A percentile compares a stretch with the other conserved stretches of the same genome.
Evolutionary conservation across 2,329 filamentous ascomycete genomes (phyloP).

Genomic region (Neofusicoccum sp.): DNA sequence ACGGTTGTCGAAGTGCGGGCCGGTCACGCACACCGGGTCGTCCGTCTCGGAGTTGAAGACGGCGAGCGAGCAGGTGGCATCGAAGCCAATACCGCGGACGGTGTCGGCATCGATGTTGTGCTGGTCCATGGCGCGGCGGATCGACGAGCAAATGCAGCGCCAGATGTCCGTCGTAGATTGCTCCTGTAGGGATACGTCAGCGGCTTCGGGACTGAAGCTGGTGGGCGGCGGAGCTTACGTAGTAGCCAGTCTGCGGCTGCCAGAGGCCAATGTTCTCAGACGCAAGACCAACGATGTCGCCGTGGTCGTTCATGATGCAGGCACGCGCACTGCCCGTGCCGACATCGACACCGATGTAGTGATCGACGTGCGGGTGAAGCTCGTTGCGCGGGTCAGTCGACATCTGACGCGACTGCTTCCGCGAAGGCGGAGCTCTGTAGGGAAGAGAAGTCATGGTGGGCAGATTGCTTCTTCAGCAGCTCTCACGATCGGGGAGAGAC

Average conservation of each 20-base stretch:
- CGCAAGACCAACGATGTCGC: conserved; percentile 73
- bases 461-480: not conserved
- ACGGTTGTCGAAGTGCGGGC: conserved; percentile 76
- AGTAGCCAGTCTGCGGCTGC: conserved; percentile 58
- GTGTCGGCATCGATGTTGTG: conserved; percentile 74
- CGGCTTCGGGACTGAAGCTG: not conserved
- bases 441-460: conserved; percentile 20
- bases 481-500: conserved; percentile 9
- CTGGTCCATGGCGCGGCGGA: conserved; percentile 79
- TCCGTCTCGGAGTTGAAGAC: conserved; percentile 89
- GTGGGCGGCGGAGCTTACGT: conserved; percentile 41
- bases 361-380: conserved; percentile 58
- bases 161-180: conserved; percentile 99
- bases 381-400: conserved; percentile 59
- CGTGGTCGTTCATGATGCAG: conserved; percentile 89
- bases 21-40: conserved; percentile 88
- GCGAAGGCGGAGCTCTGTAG: conserved; percentile 29
- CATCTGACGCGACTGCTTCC: conserved; percentile 48
- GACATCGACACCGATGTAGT: conserved; percentile 88
- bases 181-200: conserved; percentile 59
- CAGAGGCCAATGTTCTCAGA: conserved; percentile 56
- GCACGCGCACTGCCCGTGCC: conserved; percentile 94
- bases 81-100: conserved; percentile 92
- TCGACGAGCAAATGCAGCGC: conserved; percentile 88
- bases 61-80: conserved; percentile 95